Conservation (phyloP, 371 early-diverging fungal species). For the Chytridium lagenaria region DNA sequence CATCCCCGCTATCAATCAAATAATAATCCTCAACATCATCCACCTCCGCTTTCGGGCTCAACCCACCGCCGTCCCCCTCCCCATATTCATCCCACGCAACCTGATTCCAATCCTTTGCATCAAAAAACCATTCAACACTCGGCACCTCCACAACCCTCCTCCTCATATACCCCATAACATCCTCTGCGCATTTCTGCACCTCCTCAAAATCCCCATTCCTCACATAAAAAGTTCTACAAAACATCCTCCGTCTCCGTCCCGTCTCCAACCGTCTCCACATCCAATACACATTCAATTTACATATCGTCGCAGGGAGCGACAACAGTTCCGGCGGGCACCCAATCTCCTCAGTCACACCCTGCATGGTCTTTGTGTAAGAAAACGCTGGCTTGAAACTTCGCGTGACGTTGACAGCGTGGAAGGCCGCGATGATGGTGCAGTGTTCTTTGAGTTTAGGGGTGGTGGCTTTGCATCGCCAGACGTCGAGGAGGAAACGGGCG, state of each 20-base stretch:
- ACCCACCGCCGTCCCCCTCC: neutral
- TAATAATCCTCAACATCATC: neutral
- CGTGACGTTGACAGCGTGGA: neutral
- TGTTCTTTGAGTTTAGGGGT: neutral
- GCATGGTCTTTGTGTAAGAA: neutral
- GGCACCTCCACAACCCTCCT: neutral
- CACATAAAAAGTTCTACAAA: neutral
- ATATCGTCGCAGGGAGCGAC: neutral
- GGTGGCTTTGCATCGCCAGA: neutral
- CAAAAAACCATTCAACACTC: neutral
- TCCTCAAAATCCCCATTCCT: neutral
- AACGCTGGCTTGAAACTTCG: neutral
- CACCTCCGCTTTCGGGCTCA: neutral
- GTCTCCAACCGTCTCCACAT: neutral
- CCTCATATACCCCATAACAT: neutral
- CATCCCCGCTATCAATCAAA: too few relatives aligned
- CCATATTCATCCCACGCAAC: neutral
- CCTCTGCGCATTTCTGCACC: neutral
- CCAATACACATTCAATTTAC: neutral
- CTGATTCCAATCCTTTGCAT: neutral
- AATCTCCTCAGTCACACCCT: neutral
- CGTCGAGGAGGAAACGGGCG: conserved; percentile 1
- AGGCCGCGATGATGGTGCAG: neutral
- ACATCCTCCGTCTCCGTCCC: neutral
- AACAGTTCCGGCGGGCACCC: neutral